Conservation (phyloP, 805 yeast species). For the Lipomyces starkeyi region DNA sequence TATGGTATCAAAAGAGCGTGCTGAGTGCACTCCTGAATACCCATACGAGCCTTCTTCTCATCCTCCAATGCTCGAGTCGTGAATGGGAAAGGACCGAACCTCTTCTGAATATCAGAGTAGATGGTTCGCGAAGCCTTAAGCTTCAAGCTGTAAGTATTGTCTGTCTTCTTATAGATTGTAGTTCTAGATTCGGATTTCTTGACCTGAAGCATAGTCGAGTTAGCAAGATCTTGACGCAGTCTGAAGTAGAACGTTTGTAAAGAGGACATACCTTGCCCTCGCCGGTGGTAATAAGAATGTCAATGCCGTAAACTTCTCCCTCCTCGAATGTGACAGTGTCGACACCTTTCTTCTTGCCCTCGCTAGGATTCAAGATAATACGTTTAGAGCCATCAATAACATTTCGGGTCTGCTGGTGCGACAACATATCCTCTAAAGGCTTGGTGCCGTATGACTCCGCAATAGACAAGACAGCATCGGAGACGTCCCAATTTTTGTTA, state of each 20-base stretch:
- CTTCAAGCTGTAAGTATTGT: slow-evolving; percentile 64
- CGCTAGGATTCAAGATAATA: slow-evolving; percentile 75
- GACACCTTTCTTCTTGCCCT: slow-evolving; percentile 66
- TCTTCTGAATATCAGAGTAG: slow-evolving; percentile 69
- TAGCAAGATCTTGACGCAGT: neutral
- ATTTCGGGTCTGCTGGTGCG: slow-evolving; percentile 71
- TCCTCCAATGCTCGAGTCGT: slow-evolving; percentile 69
- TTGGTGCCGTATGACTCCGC: slow-evolving; percentile 63
- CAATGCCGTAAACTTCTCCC: slow-evolving; percentile 79
- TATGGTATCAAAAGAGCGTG: slow-evolving; percentile 71
- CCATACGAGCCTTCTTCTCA: slow-evolving; percentile 73
- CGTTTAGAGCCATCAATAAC: slow-evolving; percentile 76
- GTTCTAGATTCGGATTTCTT: slow-evolving; percentile 64
- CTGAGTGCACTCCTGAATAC: slow-evolving; percentile 71
- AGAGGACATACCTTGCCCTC: slow-evolving; percentile 62
- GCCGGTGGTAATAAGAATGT: slow-evolving; percentile 68
- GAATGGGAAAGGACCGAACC: slow-evolving; percentile 71
- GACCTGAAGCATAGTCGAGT: slow-evolving; percentile 9
- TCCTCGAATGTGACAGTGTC: slow-evolving; percentile 71
- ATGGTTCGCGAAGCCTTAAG: slow-evolving; percentile 72
- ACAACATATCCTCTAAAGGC: slow-evolving; percentile 77
- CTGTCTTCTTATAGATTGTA: slow-evolving; percentile 73
- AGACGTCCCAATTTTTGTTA: slow-evolving; percentile 75
- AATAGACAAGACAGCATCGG: slow-evolving; percentile 66
- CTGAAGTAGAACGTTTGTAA: neutral